Base-by-base conservation (phyloP, 176 grass and related monocot genomes). In the Oryza meridionalis region DNA sequence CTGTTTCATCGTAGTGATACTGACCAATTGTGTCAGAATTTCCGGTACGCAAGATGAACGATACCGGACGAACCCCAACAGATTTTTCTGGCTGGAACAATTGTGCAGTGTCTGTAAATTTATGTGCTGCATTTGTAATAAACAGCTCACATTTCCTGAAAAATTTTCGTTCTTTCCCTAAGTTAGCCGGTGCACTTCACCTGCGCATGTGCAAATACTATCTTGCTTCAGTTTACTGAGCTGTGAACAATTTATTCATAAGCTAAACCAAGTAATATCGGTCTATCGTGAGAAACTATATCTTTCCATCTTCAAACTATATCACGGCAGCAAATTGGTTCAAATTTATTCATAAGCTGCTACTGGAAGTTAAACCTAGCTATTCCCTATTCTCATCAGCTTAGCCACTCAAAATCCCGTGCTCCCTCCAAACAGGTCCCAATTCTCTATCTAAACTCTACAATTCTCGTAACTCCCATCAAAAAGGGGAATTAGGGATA, bases 141-240 rank as follows among this genome's bases (percentile, higher is more conserved):
- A 55, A 55, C 16, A 49, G 7, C 16, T 19, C 62, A 38, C 11
- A 40, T n/a, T 67, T 69, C 6, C 16, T 44, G 35, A 25, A 37
- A 37, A 37, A 4, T 45, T 72, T 65, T 37, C 11, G 4, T 59
- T 88, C 44, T 43, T 43, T 43, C 1, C 9, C 19, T 45, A 26
- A 25, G 67, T 26, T 44, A 73, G 25, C 1, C 35, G 6, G 40
- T 65, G 42, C 11, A 43, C 11, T 72, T 83, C 9, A 78, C 31
- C 31, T n/a, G 61, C 11, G 53, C 5, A 69, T 45, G 16, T 70
- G 65, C 45, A 53, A 69, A 35, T 13, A 25, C 14, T 2, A 9
- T 77, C 49, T 83, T 24, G 11, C 31, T 78, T 55, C 13, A 25
- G 76, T 82, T 62, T 61, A 80, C 2, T n/a, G 21, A 86, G 46